Percentiles rank a stretch among this genome's conserved stretches.
Conservation (phyloP, 1,284 basidiomycete species). For the Ustanciosporium gigantosporum region DNA sequence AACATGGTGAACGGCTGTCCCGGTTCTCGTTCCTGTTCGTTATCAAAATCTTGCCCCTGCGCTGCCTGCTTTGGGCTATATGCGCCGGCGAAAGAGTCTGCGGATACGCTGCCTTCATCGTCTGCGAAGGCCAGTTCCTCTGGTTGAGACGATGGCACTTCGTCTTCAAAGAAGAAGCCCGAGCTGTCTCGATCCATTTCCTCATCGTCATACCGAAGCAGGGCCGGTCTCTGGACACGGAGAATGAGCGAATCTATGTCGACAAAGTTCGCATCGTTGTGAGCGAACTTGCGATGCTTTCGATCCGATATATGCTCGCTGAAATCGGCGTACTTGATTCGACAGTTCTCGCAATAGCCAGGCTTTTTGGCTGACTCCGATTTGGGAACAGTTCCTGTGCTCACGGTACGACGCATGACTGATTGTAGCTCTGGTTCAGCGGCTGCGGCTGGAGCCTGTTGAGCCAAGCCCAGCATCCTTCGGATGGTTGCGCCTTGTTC, state of each 20-base stretch:
- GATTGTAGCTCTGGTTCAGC: background rate
- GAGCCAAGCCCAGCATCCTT: conserved; percentile 43
- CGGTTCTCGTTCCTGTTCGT: no score
- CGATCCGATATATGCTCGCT: conserved; percentile 78
- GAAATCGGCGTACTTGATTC: conserved; percentile 87
- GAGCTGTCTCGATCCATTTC: background rate
- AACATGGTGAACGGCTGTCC: no score
- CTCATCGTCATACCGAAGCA: background rate
- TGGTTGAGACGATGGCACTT: conserved; percentile 27
- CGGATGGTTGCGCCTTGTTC: conserved; percentile 42
- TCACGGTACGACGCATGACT: conserved; percentile 23
- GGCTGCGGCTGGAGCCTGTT: background rate
- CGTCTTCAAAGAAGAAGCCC: conserved; percentile 18
- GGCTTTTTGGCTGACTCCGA: conserved; percentile 75
- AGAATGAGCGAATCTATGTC: conserved; percentile 79
- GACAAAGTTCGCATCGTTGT: conserved; percentile 77
- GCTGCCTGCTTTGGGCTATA: no score
- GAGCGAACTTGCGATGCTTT: conserved; percentile 84
- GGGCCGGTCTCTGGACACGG: conserved; percentile 66
- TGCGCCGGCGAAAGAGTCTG: no score
- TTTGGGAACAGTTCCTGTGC: conserved; percentile 25
- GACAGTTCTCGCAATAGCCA: conserved; percentile 97
- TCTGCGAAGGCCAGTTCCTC: conserved; percentile 20
- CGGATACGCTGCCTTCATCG: conserved; percentile 24
- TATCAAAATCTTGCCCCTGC: no score